Evolutionary conservation across 345 rosid genomes (phyloP), one percentile per base, ranked within the genome.

Genomic region (Corchorus capsularis): DNA sequence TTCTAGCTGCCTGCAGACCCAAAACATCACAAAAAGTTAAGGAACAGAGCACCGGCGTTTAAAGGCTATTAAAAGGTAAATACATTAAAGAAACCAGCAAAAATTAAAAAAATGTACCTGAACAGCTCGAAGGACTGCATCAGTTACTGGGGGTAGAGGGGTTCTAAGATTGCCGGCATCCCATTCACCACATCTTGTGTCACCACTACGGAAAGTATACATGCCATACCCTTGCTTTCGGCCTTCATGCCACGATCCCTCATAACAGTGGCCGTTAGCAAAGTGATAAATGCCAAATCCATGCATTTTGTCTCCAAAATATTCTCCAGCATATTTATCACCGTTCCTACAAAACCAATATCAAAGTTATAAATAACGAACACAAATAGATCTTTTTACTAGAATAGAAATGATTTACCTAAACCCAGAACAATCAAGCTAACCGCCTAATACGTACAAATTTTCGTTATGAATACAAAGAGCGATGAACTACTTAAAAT

Each of bases 181-280:
- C 98, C 99, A 96, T 85, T 91, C 92, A 41, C 98, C 98, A 4
- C 85, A 91, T 71, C 82, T 91, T 0, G 77, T 63, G 20, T 89
- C 96, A n/a, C 97, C 87, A 6, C 71, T 91, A 11, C 97, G 87
- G 77, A 96, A 91, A 2, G 86, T 88, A 75, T 93, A 96, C 89
- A 85, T 77, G 69, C 98, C 99, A 76, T 82, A 89, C 0, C 99
- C 99, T 84, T 96, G 99, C 70, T 88, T 93, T 75, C 87, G 87
- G 53, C 97, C 97, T 84, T 96, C 99, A 27, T 96, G 98, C 99
- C 99, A 96, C 12, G 97, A 93, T 4, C 99, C 99, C 82, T 96
- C 97, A 0, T 96, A 93, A 77, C 90, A 88, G 52, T 96, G 99
- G 75, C 97, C 96, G 75, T 92, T 92, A 22, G 92, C 92, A 19